phyloP scores from a whole-genome alignment of 176 grass and related monocot genomes.

The Raddia guianensis region DNA sequence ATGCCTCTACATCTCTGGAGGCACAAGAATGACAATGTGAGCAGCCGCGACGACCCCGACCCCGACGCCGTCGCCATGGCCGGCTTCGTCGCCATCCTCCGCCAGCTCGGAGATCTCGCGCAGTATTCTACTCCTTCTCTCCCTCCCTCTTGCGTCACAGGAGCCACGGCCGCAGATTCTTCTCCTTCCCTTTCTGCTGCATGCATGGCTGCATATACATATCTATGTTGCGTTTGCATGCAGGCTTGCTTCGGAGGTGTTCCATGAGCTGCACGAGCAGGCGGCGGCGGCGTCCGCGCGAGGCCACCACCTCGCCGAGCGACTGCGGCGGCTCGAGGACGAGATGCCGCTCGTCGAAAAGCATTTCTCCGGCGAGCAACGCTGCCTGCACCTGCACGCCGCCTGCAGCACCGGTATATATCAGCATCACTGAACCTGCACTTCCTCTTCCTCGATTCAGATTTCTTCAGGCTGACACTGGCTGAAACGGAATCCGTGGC shows the following conservation, averaged over 20 bases:
- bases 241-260: conserved; percentile 63
- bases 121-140: conserved; percentile 32
- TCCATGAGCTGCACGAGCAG: conserved; percentile 59
- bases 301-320: conserved; percentile 40
- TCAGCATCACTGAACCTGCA: no score
- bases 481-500: background rate
- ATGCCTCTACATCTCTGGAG: no score
- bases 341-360: conserved; percentile 40
- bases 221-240: no score
- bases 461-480: background rate
- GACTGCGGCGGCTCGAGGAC: conserved; percentile 47
- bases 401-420: conserved; percentile 28
- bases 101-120: conserved; percentile 77
- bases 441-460: no score
- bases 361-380: background rate
- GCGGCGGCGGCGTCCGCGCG: conserved; percentile 42
- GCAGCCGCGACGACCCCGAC: conserved; percentile 35
- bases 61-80: conserved; percentile 55
- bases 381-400: conserved; percentile 10
- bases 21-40: no score
- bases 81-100: conserved; percentile 59
- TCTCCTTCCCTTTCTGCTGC: background rate
- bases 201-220: background rate
- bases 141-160: background rate
- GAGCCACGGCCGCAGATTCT: background rate